Base-by-base conservation (phyloP, 164 flowering plant species). In the Dillenia turbinata region DNA sequence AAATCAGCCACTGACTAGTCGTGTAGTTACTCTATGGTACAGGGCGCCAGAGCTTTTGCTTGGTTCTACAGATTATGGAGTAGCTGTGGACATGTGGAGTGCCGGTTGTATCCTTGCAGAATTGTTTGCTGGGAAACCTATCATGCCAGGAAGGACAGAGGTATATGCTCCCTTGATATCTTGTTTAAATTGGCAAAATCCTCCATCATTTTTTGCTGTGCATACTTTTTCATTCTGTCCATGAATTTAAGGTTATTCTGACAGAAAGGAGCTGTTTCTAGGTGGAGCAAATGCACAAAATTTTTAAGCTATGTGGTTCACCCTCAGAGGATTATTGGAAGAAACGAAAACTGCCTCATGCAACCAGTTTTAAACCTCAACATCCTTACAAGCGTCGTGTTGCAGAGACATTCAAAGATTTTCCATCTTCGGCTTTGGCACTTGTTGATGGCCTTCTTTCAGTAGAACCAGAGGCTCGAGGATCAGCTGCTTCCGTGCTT, bases 111-210 rank as follows among this genome's bases (percentile, higher is more conserved):
- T 33, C 33, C 73, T 82, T 51, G 86, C 86, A 8, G 84, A 82
- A 56, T 48, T 84, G 19, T 75, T 75, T 71, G 67, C 76, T 26
- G 89, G 86, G 50, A 82, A 80, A 66, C 89, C 86, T 46, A 84
- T 84, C 52, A 80, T 84, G 89, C 89, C 89, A 10, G 89, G 86
- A 68, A 80, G 89, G 72, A 84, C 86, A 40, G 89, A 84, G 85
- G 88, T 79, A 68, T 33, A 33, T 33, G 7, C 40, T 33, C 40
- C 40, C 7, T 12, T 24, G 47, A 4, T 9, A 51, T 45, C 24
- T 12, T 4, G 8, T n/a, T 52, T 40, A 40, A 11, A 49, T 24
- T n/a, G 22, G n/a, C 13, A 45, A 15, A 12, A 14, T 13, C n/a
- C 10, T 43, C 49, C 15, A 57, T 17, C 10, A 1, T 16, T 15